These are phyloP conservation scores for Dactylorhiza incarnata DNA, from an alignment of 106 monocot genomes.

Conservation along the genomic window DNA sequence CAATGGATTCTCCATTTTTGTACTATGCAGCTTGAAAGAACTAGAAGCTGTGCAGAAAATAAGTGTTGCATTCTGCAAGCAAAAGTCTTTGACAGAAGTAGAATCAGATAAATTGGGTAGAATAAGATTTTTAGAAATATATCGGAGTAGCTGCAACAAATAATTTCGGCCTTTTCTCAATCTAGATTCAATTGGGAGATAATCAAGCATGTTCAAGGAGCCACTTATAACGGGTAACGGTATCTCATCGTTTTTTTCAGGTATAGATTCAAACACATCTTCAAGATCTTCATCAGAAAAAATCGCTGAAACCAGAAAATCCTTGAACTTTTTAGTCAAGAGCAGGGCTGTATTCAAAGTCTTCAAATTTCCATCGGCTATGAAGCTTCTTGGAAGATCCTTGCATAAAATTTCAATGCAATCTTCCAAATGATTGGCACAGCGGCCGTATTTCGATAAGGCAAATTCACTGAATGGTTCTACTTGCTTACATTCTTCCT, in stretches of 20 bases:
- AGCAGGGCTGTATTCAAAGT: not conserved
- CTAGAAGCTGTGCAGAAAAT: slow-evolving; percentile 48
- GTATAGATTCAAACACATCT: not conserved
- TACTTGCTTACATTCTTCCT: not conserved
- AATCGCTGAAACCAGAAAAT: not conserved
- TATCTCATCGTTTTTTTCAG: not conserved
- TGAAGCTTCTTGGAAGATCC: not conserved
- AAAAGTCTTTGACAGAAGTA: slow-evolving; percentile 10
- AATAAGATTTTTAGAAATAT: not conserved
- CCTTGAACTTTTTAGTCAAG: not conserved
- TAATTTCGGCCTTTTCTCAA: not conserved
- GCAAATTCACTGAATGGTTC: not conserved
- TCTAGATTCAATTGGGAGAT: not conserved
- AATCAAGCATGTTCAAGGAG: not conserved
- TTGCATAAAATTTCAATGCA: not conserved
- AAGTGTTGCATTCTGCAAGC: slow-evolving; percentile 25
- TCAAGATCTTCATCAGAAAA: not conserved
- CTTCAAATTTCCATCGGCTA: not conserved
- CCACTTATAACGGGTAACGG: not conserved
- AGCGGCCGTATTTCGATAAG: not conserved
- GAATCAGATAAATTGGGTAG: not conserved
- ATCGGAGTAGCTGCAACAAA: not conserved
- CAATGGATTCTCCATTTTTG: not conserved
- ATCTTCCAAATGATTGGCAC: not conserved
- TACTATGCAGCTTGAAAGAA: slow-evolving; percentile 34